Evolutionary conservation across 2,329 filamentous ascomycete species (phyloP).

Genomic region (Elsinoe necatrix): DNA sequence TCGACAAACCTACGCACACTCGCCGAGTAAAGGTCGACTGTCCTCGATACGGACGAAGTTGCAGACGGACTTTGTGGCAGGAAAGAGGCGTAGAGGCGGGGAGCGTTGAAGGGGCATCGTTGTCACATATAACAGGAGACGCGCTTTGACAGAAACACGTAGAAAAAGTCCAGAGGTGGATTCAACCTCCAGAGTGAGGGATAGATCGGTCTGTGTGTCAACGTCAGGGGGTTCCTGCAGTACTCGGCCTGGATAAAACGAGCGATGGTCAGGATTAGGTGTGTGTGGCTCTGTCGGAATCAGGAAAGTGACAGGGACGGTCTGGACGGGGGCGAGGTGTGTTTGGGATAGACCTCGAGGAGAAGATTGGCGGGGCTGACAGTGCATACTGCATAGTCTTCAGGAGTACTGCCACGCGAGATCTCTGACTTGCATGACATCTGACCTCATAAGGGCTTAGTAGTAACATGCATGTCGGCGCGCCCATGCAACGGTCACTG

Average conservation of each 20-base stretch:
- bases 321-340: neutral
- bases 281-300: neutral
- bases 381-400: neutral
- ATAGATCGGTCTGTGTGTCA: slow-evolving; percentile 11
- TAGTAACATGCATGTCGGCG: neutral
- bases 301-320: slow-evolving; percentile 8
- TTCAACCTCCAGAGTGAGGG: neutral
- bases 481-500: neutral
- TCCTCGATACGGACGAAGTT: neutral
- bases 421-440: slow-evolving; percentile 5
- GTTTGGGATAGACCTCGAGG: neutral
- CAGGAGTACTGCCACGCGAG: slow-evolving; percentile 4
- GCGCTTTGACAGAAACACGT: neutral
- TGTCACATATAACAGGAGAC: slow-evolving; percentile 3
- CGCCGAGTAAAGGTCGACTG: neutral
- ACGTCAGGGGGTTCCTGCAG: slow-evolving; percentile 12
- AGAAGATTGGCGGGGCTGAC: neutral
- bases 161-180: slow-evolving; percentile 6
- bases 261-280: neutral
- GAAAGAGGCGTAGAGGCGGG: neutral
- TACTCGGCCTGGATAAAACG: neutral
- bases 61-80: neutral
- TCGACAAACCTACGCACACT: neutral
- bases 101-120: slow-evolving; percentile 10
- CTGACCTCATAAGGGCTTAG: neutral